A percentile compares a stretch with the other conserved stretches of the same genome.
phyloP scores from a whole-genome alignment of 2,329 filamentous ascomycete genomes.

The Chaetomium sp. region DNA sequence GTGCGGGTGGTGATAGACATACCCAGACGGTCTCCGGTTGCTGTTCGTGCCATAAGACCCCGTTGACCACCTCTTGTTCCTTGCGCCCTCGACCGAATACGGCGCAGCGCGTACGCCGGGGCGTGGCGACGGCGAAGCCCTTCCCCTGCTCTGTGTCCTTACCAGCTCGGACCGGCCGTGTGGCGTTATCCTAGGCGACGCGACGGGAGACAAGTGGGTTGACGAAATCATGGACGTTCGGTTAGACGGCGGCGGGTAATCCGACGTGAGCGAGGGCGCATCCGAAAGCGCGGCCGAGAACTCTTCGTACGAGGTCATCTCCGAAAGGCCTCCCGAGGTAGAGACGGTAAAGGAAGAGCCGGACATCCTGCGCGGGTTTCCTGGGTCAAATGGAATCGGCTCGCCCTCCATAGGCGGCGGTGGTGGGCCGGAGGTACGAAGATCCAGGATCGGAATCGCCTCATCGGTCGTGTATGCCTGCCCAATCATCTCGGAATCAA shows the following conservation, averaged over 20 bases:
- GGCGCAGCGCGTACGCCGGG: slow-evolving; percentile 62
- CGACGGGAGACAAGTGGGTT: slow-evolving; percentile 64
- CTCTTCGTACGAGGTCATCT: slow-evolving; percentile 66
- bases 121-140: slow-evolving; percentile 65
- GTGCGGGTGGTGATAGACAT: slow-evolving; percentile 55
- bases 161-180: slow-evolving; percentile 56
- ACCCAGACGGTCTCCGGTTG: slow-evolving; percentile 51
- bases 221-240: slow-evolving; percentile 65
- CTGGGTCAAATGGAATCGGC: slow-evolving; percentile 43
- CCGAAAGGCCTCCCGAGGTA: slow-evolving; percentile 56
- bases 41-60: slow-evolving; percentile 59
- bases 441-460: slow-evolving; percentile 54
- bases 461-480: slow-evolving; percentile 59
- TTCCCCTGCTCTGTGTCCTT: slow-evolving; percentile 59
- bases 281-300: slow-evolving; percentile 61
- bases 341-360: slow-evolving; percentile 70
- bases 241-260: slow-evolving; percentile 61
- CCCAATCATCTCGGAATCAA: slow-evolving; percentile 56
- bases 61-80: slow-evolving; percentile 72
- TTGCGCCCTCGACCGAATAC: slow-evolving; percentile 60
- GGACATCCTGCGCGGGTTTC: slow-evolving; percentile 58
- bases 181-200: slow-evolving; percentile 60
- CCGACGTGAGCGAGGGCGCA: slow-evolving; percentile 58
- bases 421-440: slow-evolving; percentile 42
- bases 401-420: slow-evolving; percentile 42